Conservation (phyloP, 129 eudicot genomes). For the Sambucus nigra region DNA sequence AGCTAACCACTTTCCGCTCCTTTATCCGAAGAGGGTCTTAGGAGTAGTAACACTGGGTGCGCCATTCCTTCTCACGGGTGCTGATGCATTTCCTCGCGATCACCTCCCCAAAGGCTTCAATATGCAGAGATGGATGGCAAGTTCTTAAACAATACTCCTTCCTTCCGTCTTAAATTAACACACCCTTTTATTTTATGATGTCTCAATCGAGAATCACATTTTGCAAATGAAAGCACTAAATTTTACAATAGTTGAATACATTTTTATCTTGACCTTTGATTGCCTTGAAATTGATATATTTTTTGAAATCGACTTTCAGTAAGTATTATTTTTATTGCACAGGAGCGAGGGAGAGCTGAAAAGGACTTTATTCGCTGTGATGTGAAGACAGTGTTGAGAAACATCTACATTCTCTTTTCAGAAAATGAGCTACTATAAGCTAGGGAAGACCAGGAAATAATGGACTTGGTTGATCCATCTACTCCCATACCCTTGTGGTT, state of each 20-base stretch:
- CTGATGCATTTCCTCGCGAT: conserved; percentile 4
- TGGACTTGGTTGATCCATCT: conserved; percentile 36
- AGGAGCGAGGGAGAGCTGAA: conserved; percentile 55
- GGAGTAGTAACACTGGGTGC: conserved; percentile 32
- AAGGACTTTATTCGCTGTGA: conserved; percentile 37
- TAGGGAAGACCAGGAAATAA: conserved; percentile 31
- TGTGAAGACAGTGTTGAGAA: conserved; percentile 29
- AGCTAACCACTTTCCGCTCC: conserved; percentile 30
- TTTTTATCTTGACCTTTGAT: no score
- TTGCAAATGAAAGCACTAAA: no score
- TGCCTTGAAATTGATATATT: no score
- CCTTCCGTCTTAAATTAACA: neutral
- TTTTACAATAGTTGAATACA: no score
- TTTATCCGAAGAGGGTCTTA: conserved; percentile 17
- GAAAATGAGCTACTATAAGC: conserved; percentile 30
- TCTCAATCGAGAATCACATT: no score
- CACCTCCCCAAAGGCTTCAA: conserved; percentile 47
- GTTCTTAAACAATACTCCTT: neutral
- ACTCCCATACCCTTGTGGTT: conserved; percentile 45
- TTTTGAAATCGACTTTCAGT: no score
- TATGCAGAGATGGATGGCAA: conserved; percentile 43
- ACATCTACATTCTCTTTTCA: conserved; percentile 41
- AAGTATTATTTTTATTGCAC: conserved; percentile 5
- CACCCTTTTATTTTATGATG: no score
- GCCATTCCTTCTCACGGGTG: conserved; percentile 15